Evolutionary conservation across 345 rosid genomes (phyloP).

Genomic region (Camelina laxa): DNA sequence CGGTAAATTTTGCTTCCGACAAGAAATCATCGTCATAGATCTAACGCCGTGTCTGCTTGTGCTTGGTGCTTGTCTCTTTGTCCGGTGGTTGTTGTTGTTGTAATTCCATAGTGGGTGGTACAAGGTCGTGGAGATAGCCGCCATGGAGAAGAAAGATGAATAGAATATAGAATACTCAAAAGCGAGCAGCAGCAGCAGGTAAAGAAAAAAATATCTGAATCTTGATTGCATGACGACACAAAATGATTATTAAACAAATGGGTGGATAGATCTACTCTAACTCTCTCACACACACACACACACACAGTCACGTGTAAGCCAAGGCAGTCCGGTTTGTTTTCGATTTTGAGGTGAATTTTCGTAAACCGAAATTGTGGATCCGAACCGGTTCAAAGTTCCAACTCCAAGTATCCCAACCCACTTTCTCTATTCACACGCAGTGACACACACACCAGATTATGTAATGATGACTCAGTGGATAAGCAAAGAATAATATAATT

Average conservation of each 20-base stretch:
- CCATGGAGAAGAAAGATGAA: slow-evolving; percentile 31
- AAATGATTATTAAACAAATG: slow-evolving; percentile 11
- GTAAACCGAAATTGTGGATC: not conserved
- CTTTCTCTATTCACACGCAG: slow-evolving; percentile 8
- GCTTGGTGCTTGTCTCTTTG: slow-evolving; percentile 28
- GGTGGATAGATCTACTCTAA: slow-evolving; percentile 32
- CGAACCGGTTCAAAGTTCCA: not conserved
- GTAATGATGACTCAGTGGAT: slow-evolving; percentile 34
- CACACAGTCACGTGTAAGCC: not conserved
- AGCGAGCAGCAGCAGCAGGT: not conserved
- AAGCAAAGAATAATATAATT: not conserved
- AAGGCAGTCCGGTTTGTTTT: no score
- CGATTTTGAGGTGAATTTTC: no score
- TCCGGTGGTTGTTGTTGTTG: slow-evolving; percentile 35
- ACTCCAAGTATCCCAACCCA: not conserved
- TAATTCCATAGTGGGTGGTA: slow-evolving; percentile 36
- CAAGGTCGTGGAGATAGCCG: slow-evolving; percentile 38
- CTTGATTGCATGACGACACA: slow-evolving; percentile 25
- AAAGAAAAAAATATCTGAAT: slow-evolving; percentile 21
- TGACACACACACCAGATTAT: not conserved
- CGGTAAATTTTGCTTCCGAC: slow-evolving; percentile 38
- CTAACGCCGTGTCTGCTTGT: slow-evolving; percentile 24
- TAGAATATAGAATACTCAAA: slow-evolving; percentile 34
- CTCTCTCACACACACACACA: not conserved
- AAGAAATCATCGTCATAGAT: slow-evolving; percentile 34